Percentiles rank a stretch among this genome's conserved stretches.
Conservation (phyloP, 2,329 filamentous ascomycete genomes). For the Aureobasidium sp. region DNA sequence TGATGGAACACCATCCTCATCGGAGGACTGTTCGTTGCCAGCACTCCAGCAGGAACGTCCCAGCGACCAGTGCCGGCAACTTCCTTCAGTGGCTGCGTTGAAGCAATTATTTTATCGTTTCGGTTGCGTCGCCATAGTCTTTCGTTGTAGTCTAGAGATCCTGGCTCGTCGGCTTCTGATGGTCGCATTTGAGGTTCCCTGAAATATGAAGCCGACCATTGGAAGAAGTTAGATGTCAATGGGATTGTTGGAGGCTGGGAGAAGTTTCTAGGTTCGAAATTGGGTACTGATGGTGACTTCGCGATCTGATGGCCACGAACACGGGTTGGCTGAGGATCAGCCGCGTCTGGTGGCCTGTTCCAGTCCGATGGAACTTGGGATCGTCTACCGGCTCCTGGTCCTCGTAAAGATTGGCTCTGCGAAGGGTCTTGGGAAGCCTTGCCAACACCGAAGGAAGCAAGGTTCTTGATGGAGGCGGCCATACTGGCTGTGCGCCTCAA, state of each 20-base stretch:
- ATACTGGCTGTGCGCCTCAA: conserved; percentile 56
- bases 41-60: conserved; percentile 72
- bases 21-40: conserved; percentile 84
- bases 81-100: conserved; percentile 89
- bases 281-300: conserved; percentile 68
- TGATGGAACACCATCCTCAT: conserved; percentile 94
- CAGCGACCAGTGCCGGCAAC: conserved; percentile 77
- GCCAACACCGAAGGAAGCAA: conserved; percentile 42
- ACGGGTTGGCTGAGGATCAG: conserved; percentile 58
- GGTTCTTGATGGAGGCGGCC: conserved; percentile 53
- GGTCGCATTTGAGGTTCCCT: conserved; percentile 97
- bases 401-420: conserved; percentile 10
- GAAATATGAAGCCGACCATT: conserved; percentile 97
- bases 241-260: conserved; percentile 58
- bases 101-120: conserved; percentile 84
- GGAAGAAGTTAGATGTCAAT: conserved; percentile 72
- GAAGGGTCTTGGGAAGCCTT: conserved; percentile 9
- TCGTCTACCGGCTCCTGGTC: conserved; percentile 28
- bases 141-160: conserved; percentile 92
- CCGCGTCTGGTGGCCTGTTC: conserved; percentile 62
- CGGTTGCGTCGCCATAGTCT: conserved; percentile 84
- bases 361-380: conserved; percentile 49
- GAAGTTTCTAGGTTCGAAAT: conserved; percentile 56
- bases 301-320: conserved; percentile 58
- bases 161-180: conserved; percentile 90